phyloP scores from a whole-genome alignment of 2,329 filamentous ascomycete species.

The Paracorniculantispora psalliotae region DNA sequence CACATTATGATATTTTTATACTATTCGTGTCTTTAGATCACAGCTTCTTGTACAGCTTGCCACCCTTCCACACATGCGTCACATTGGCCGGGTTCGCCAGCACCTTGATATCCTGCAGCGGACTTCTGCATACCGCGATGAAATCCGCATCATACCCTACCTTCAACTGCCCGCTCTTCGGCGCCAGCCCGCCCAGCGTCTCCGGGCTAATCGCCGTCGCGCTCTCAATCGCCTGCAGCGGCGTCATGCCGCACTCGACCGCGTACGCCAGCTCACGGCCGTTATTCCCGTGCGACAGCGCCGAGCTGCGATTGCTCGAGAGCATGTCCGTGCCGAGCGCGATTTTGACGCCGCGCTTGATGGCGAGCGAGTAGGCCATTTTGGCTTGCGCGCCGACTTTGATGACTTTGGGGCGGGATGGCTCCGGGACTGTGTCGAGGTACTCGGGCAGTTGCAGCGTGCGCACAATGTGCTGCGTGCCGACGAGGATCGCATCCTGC shows the following conservation, averaged over 20 bases:
- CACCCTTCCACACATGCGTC: constrained; percentile 44
- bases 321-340: constrained; percentile 44
- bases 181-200: constrained; percentile 40
- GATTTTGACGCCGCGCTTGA: constrained; percentile 39
- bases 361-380: constrained; percentile 36
- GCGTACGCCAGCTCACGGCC: constrained; percentile 41
- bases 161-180: constrained; percentile 38
- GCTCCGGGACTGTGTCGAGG: constrained; percentile 26
- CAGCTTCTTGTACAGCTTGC: constrained; percentile 34
- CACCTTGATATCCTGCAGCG: constrained; percentile 39
- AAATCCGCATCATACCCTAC: constrained; percentile 44
- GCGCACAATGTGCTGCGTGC: constrained; percentile 40
- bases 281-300: constrained; percentile 35
- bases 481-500: constrained; percentile 38
- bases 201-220: constrained; percentile 42
- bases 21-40: too few relatives aligned
- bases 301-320: constrained; percentile 28
- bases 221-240: constrained; percentile 44
- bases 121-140: constrained; percentile 39
- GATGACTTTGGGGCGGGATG: constrained; percentile 34
- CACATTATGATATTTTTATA: too few relatives aligned
- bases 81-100: constrained; percentile 35
- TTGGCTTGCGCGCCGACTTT: constrained; percentile 31
- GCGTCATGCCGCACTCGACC: constrained; percentile 42
- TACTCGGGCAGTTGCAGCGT: constrained; percentile 28